Conservation (phyloP, 495 filamentous ascomycete species). For the Apodospora peruviana region DNA sequence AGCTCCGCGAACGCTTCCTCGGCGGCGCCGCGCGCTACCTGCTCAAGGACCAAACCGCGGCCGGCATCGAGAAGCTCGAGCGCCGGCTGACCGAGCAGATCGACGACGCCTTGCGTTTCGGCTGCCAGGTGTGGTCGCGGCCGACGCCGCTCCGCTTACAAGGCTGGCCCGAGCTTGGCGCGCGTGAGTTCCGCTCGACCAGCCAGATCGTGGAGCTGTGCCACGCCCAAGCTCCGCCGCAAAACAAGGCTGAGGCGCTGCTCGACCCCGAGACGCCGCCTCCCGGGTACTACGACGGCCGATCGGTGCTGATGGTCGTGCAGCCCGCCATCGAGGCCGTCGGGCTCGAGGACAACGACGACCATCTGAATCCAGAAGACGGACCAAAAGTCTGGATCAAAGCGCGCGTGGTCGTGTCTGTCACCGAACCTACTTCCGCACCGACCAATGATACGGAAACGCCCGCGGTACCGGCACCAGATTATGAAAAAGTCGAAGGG, state of each 20-base stretch:
- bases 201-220: conserved; percentile 10
- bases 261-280: background rate
- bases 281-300: conserved; percentile 2
- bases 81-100: background rate
- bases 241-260: background rate
- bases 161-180: background rate
- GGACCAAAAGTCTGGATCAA: background rate
- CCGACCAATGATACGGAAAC: too few species aligned
- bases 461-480: too few species aligned
- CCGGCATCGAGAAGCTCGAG: conserved; percentile 14
- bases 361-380: too few species aligned
- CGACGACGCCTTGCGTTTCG: conserved; percentile 13
- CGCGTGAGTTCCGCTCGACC: background rate
- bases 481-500: too few species aligned
- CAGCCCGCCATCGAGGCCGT: conserved; percentile 4
- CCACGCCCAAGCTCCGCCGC: too few species aligned
- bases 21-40: conserved; percentile 12
- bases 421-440: too few species aligned
- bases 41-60: conserved; percentile 2
- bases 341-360: too few species aligned
- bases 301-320: conserved; percentile 10
- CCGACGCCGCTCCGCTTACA: background rate
- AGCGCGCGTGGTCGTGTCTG: too few species aligned
- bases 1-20: conserved; percentile 14
- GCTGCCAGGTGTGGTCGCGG: conserved; percentile 15